Evolutionary conservation across 164 flowering plant species (phyloP), one percentile per base, ranked within the genome.

Genomic region (Magnolia changhungtana): DNA sequence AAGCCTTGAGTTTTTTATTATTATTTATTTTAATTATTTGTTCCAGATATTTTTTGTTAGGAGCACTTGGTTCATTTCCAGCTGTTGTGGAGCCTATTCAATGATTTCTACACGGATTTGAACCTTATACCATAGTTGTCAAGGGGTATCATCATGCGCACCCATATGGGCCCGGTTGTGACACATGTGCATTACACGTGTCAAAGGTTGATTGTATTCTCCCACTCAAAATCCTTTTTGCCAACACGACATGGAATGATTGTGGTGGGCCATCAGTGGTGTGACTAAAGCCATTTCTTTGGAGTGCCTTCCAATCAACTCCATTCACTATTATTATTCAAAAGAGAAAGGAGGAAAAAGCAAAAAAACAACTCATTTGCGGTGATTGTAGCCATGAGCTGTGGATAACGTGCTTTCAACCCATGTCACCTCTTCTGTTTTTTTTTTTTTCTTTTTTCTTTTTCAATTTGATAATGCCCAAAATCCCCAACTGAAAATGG

Each of bases 351-450:
- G 29, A 68, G 2, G 71, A 68, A 29, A 24, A 13, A 24, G 23
- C 18, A 65, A 65, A 65, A 9, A 5, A 65, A 19, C 67, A 65
- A 65, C 67, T 65, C 67, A 65, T 20, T 21, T 8, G 70, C 67
- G 23, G 14, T 67, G 49, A 11, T 29, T 67, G 72, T n/a, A 49
- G 72, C 59, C 72, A 70, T 70, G 55, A 49, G 72, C 72, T 70
- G 58, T 18, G 58, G 72, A 70, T 70, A 70, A 50, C 72, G 58
- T 70, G 72, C 27, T 70, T 49, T 45, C 58, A 49, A 21, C 27
- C n/a, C 52, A 70, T 70, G 58, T 9, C 13, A 23, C 72, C 72
- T 19, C 71, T 37, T 37, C 45, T 37, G 6, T 37, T 37, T 37
- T 37, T 37, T 27, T 24, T 1, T 24, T 24, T 1, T 24, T 27